Percentiles rank a stretch among this genome's conserved stretches.
phyloP scores from a whole-genome alignment of 1,139 yeast genomes.

The Nakaseomyces delphensis region DNA sequence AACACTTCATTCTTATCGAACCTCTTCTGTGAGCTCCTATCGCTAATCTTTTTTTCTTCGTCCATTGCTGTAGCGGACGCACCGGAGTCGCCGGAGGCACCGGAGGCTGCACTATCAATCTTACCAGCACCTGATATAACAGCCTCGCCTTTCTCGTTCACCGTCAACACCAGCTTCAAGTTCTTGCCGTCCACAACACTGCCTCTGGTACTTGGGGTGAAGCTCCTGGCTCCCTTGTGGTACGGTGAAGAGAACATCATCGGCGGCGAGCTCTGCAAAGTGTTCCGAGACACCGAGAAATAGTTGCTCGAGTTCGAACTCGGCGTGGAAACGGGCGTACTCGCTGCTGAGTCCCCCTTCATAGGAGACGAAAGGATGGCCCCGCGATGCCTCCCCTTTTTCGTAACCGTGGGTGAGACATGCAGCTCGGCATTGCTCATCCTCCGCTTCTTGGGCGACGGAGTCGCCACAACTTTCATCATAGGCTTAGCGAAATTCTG shows the following conservation, averaged over 20 bases:
- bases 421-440: conserved; percentile 9
- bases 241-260: conserved; percentile 10
- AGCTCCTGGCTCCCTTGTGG: neutral
- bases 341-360: conserved; percentile 7
- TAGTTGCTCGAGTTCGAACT: conserved; percentile 14
- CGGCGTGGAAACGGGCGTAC: conserved; percentile 16
- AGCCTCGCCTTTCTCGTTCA: conserved; percentile 23
- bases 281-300: conserved; percentile 17
- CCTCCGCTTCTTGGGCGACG: conserved; percentile 22
- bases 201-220: conserved; percentile 10
- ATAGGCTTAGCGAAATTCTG: conserved; percentile 28
- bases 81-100: neutral
- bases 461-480: conserved; percentile 29
- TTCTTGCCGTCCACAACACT: conserved; percentile 2
- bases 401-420: conserved; percentile 11
- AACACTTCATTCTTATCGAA: conserved; percentile 20
- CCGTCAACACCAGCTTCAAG: conserved; percentile 15
- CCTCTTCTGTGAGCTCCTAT: neutral
- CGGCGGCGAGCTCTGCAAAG: conserved; percentile 20
- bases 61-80: neutral
- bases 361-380: conserved; percentile 24
- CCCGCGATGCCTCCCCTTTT: conserved; percentile 27
- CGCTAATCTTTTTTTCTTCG: too few relatives aligned
- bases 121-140: conserved; percentile 13
- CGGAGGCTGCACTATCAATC: neutral